Conservation (phyloP, 2,329 filamentous ascomycete species). For the Torrubiella hemipterigena region DNA sequence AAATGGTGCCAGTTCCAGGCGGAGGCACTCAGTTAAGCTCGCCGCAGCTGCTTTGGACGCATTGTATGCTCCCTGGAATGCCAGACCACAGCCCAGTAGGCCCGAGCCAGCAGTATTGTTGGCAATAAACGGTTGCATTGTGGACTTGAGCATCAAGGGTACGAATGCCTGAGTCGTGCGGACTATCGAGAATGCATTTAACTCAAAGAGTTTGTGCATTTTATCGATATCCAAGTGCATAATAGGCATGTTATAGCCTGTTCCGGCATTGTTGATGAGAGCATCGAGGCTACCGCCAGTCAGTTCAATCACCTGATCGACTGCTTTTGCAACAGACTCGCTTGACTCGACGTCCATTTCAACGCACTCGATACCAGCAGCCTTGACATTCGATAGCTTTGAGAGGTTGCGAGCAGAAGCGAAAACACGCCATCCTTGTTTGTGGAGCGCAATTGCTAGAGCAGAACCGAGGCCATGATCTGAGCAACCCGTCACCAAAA, state of each 20-base stretch:
- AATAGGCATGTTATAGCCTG: constrained; percentile 2
- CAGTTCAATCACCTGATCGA: constrained; percentile 1
- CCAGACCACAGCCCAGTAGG: no score
- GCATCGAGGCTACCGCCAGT: constrained; percentile 5
- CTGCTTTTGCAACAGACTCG: constrained; percentile 2
- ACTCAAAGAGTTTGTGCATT: no score
- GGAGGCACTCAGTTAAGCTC: no score
- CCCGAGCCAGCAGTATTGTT: no score
- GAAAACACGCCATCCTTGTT: constrained; percentile 5
- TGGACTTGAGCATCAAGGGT: no score
- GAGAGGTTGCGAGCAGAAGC: constrained; percentile 4
- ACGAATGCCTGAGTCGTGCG: no score
- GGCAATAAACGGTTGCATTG: no score
- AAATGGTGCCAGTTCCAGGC: no score
- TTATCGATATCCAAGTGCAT: constrained; percentile 6
- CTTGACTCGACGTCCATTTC: constrained; percentile 5
- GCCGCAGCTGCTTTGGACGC: no score
- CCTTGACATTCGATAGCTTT: no score
- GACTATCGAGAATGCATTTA: no score
- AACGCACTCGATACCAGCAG: constrained; percentile 1
- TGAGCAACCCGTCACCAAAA: constrained; percentile 5
- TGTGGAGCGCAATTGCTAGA: constrained; percentile 5
- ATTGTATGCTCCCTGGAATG: no score
- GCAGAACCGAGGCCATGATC: constrained; percentile 5
- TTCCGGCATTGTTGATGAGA: constrained; percentile 7